These are phyloP conservation scores for Lactarius tabidus DNA, from an alignment of 768 basidiomycete genomes.

Conservation along the genomic window DNA sequence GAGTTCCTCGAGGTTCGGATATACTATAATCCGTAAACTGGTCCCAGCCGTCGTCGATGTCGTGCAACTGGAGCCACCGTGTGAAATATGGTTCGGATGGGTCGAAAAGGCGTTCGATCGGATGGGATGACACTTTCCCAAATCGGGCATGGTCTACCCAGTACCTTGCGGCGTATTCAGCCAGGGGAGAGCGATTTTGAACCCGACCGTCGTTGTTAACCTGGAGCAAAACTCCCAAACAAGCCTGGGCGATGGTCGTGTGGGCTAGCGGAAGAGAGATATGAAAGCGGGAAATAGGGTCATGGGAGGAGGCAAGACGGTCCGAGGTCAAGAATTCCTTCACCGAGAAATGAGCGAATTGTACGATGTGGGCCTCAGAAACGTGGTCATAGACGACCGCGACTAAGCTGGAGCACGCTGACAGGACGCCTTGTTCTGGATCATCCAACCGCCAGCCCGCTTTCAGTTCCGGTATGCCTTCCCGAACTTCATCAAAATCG, in stretches of 20 bases:
- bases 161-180: neutral
- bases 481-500: neutral
- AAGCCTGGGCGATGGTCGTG: too few relatives aligned
- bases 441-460: neutral
- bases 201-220: too few relatives aligned
- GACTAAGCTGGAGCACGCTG: neutral
- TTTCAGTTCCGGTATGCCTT: neutral
- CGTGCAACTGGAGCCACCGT: too few relatives aligned
- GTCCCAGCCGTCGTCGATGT: too few relatives aligned
- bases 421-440: neutral
- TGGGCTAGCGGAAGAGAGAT: neutral
- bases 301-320: too few relatives aligned
- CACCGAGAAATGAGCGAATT: neutral
- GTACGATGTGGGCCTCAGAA: neutral
- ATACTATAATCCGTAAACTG: too few relatives aligned
- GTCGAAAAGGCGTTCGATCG: too few relatives aligned
- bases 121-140: neutral
- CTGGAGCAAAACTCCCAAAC: too few relatives aligned
- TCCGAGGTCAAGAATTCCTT: neutral
- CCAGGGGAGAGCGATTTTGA: too few relatives aligned
- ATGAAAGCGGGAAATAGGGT: too few relatives aligned
- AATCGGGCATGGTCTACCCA: neutral
- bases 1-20: neutral
- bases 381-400: fast-evolving
- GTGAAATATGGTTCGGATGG: too few relatives aligned